Base-by-base conservation (phyloP, 371 early-diverging fungal genomes). In the Chytridium lagenaria region DNA sequence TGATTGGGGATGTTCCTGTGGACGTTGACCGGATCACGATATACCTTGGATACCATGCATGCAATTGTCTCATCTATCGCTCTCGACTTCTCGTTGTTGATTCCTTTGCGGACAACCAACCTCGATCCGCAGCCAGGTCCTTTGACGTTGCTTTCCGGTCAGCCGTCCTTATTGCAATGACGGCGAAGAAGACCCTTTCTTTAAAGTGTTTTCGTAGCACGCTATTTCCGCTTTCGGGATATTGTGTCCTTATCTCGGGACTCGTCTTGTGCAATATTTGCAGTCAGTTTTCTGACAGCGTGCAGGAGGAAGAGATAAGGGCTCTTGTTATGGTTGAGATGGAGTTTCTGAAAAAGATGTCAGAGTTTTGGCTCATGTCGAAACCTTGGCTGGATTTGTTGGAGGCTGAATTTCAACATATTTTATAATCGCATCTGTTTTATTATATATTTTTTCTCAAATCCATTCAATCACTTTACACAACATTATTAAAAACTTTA, bases 31-130 rank as follows among this genome's bases (percentile, higher is more conserved):
- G 36, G 36, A 23, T 61, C 34, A 61, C 61, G 5, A 28, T 61
- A 2, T 37, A 33, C 26, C 16, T 61, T 7, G 61, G 61, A 12
- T 61, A 61, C 61, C 61, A 61, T 36, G 61, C 61, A 10, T 61
- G 61, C 61, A 37, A 33, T 3, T 61, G 61, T 36, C 26, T 61
- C 10, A 7, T 61, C 19, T 61, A 61, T 34, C 61, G 36, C 30
- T 3, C 61, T 28, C 61, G 61, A 23, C 3, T 34, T 10, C 10
- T 61, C 12, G 55, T 26, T 23, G 23, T 26, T 5, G 55, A 52
- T 36, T 10, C 55, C 26, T 55, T 28, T 26, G 55, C 10, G 26
- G 55, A 16, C n/a, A n/a, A n/a, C n/a, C n/a, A 55, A 10, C 55
- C 26, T 16, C 19, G 5, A 10, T 28, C 55, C 55, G 16, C 19